Base-by-base conservation (phyloP, 179 eudicot species). In the Monotropa hypopitys region DNA sequence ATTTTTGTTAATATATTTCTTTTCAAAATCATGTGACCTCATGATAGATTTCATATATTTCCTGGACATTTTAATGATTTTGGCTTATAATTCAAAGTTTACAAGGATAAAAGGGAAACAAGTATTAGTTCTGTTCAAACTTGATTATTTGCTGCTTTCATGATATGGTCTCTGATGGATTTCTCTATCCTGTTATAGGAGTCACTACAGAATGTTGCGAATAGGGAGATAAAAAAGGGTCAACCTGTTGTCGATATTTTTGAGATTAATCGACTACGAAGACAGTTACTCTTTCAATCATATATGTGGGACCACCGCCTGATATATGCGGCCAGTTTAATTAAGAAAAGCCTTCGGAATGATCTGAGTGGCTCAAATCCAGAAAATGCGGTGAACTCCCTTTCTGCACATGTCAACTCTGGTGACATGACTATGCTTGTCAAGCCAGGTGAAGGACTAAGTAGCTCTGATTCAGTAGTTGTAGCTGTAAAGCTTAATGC, bases 231-330 rank as follows among this genome's bases (percentile, higher is more conserved):
- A 33, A 83, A 81, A 81, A 87, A 70, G 61, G 91, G 89, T 63
- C 87, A 86, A 75, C 92, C 92, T 21, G 78, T 76, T 57, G 70
- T 86, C 73, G 99, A 96, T 86, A 90, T 96, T 72, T 79, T 96
- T 77, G 99, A 93, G 76, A 85, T 96, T 80, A 96, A 94, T 85
- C 84, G 91, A 61, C 77, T 91, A 74, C 83, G 93, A 78, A 88
- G 97, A 78, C 94, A 93, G 74, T 86, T 96, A 59, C 87, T 96
- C 54, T 87, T 88, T 80, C 97, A 88, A 83, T 91, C 96, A 62
- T 91, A 88, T 83, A 83, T 90, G 85, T 93, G 99, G 99, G 99
- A 96, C 77, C 96, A 87, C 63, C 89, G 90, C 59, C 90, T 96
- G 62, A 86, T 93, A 53, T 81, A 84, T 83, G 94, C 90, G 68